These are phyloP conservation scores for Claviceps sp. DNA, from an alignment of 2,329 filamentous ascomycete species.

Conservation along the genomic window DNA sequence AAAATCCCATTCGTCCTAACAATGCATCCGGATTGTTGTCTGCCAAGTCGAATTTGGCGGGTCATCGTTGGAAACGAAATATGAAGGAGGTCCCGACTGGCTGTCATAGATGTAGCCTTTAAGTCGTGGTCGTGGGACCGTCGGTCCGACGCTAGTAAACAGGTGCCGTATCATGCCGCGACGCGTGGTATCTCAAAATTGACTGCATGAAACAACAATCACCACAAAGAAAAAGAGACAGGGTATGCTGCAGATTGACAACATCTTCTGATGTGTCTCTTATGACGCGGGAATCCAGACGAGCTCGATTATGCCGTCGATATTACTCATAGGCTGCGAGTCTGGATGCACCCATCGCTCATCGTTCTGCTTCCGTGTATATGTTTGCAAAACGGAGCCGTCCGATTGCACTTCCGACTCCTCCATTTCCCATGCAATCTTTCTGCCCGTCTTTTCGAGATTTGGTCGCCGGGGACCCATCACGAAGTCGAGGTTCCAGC, in stretches of 20 bases:
- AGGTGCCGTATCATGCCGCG: background rate
- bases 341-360: constrained; percentile 36
- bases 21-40: background rate
- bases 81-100: background rate
- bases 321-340: constrained; percentile 34
- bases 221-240: background rate
- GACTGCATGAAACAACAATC: background rate
- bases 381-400: constrained; percentile 38
- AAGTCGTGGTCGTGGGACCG: background rate
- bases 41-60: background rate
- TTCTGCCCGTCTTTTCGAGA: constrained; percentile 34
- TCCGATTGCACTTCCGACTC: constrained; percentile 34
- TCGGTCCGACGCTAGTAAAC: constrained; percentile 1
- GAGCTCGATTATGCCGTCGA: constrained; percentile 43
- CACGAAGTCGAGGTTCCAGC: constrained; percentile 38
- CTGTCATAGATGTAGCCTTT: background rate
- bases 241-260: background rate
- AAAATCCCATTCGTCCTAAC: background rate
- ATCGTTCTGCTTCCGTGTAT: constrained; percentile 38
- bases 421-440: constrained; percentile 41
- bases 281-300: constrained; percentile 35
- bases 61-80: background rate
- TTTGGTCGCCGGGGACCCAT: constrained; percentile 35
- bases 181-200: background rate
- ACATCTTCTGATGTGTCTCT: background rate